Evolutionary conservation across 139 green algal species (phyloP).

Genomic region (Chlamydomonas urium): DNA sequence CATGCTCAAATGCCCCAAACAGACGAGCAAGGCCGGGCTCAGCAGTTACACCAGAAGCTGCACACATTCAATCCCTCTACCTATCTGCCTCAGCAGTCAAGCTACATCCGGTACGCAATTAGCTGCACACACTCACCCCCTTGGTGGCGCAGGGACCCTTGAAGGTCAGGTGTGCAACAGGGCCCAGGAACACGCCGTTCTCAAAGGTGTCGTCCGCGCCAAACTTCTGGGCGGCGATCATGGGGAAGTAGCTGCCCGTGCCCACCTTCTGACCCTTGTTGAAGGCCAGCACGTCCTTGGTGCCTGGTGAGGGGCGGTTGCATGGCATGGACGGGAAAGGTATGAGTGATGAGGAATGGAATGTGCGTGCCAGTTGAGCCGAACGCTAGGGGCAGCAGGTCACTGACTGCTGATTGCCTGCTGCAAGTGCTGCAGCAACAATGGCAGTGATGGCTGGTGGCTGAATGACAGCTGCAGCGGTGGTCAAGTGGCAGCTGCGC

Average conservation of each 20-base stretch:
- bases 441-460: neutral
- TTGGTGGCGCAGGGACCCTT: slow-evolving; percentile 20
- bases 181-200: slow-evolving; percentile 53
- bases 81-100: too few species aligned
- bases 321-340: neutral
- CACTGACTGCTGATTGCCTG: neutral
- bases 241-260: slow-evolving; percentile 29
- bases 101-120: too few species aligned
- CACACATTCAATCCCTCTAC: too few species aligned
- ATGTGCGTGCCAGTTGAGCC: neutral
- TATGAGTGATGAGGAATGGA: neutral
- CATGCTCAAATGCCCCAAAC: too few species aligned
- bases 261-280: neutral
- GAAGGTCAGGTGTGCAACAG: slow-evolving; percentile 40
- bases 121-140: too few species aligned
- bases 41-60: too few species aligned
- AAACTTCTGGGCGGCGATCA: slow-evolving; percentile 20
- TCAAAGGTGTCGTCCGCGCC: slow-evolving; percentile 31
- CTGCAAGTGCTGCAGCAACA: neutral
- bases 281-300: slow-evolving; percentile 12
- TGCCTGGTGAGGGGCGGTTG: slow-evolving; percentile 2
- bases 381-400: neutral
- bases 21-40: too few species aligned
- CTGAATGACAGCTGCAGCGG: neutral
- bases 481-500: neutral